Evolutionary conservation across 805 yeast species (phyloP), one percentile per base, ranked within the genome.

Genomic region (Helenozyma baotianmanensis): DNA sequence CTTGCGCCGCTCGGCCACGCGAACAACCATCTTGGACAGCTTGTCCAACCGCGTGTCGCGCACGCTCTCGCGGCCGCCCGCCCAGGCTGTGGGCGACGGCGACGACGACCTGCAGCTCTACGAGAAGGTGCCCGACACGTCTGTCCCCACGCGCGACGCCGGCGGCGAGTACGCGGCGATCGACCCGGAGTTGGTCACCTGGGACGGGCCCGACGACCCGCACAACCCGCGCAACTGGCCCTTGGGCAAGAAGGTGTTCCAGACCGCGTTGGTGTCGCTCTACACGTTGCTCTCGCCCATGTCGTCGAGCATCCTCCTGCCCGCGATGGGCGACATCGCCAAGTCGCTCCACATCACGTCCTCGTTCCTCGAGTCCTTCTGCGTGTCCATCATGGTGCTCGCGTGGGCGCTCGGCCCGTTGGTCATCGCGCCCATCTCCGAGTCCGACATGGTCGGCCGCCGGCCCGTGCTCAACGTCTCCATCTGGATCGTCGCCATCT

Each of bases 361-460:
- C 23, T 25, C 6, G 5, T 32, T 33, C 14, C 68, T 74, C 25
- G 53, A 63, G 3, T 35, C 45, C 15, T 35, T 47, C 23, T 40
- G 44, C 17, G 79, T 82, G 3, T 72, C 83, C 0, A 68, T 82
- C 22, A 79, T 76, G 63, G 70, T 82, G n/a, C 64, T 80, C 44
- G 85, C 87, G 1, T 68, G 84, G 69, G 86, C 85, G 0, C 40
- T 75, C 14, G 82, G 82, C 9, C 87, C 88, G 2, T 55, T 82
- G 30, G 47, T 81, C 21, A 61, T 79, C 36, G 81, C 85, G 1
- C 89, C 89, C 2, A 47, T 82, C 9, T 74, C 82, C 27, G 90
- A 82, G 49, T 63, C 78, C 38, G 68, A 61, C 33, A 47, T 39
- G 3, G 70, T 72, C 40, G 90, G 89, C 2, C 59, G 89, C 25